phyloP scores from a whole-genome alignment of 2,329 filamentous ascomycete genomes.

The Colletotrichum australisinense region DNA sequence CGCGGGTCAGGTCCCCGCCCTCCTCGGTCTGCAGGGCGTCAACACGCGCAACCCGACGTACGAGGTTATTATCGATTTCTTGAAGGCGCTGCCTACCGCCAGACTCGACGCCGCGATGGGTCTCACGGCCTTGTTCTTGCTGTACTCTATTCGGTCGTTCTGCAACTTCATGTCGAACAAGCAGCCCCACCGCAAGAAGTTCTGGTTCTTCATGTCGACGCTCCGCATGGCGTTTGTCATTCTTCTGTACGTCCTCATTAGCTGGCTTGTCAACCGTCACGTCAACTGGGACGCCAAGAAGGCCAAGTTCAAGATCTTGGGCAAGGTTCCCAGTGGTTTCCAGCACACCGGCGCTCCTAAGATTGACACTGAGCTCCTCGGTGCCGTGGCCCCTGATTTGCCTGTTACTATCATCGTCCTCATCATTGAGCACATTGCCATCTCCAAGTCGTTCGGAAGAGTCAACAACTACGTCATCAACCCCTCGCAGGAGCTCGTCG shows the following conservation, averaged over 20 bases:
- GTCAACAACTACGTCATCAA: constrained; percentile 84
- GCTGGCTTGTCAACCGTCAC: constrained; percentile 75
- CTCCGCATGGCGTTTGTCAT: constrained; percentile 85
- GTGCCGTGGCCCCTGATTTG: constrained; percentile 72
- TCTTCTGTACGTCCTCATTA: constrained; percentile 82
- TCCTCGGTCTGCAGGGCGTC: constrained; percentile 56
- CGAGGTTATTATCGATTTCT: constrained; percentile 55
- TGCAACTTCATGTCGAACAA: constrained; percentile 75
- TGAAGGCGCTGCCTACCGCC: constrained; percentile 53
- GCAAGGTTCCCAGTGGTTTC: constrained; percentile 79
- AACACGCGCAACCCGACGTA: constrained; percentile 59
- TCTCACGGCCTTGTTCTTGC: constrained; percentile 71
- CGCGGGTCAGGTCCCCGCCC: constrained; percentile 56
- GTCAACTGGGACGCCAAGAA: constrained; percentile 56
- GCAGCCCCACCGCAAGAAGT: constrained; percentile 73
- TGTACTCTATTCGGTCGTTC: constrained; percentile 72
- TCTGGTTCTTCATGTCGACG: constrained; percentile 83
- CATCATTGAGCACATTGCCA: constrained; percentile 86
- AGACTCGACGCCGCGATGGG: constrained; percentile 79
- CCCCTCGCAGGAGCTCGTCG: constrained; percentile 83
- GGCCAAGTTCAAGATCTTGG: constrained; percentile 73
- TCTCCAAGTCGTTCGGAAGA: constrained; percentile 84
- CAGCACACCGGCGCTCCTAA: constrained; percentile 74
- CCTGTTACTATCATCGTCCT: constrained; percentile 82
- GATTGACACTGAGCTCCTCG: constrained; percentile 70